Evolutionary conservation across 148 eudicot species (phyloP).

Genomic region (Vaccinium darrowii): DNA sequence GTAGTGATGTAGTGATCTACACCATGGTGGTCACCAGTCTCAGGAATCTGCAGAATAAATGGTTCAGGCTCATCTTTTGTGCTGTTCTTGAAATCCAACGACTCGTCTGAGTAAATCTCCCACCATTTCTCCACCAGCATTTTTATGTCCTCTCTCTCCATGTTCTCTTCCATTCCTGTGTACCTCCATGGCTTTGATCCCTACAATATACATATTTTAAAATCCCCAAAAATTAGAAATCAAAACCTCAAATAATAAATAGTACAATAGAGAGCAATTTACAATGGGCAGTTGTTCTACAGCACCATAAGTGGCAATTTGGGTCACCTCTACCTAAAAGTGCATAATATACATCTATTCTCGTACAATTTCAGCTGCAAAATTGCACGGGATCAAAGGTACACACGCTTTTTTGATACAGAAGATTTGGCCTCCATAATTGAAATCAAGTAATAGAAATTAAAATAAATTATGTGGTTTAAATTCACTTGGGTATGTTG

Average conservation of each 20-base stretch:
- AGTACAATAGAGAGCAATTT: not conserved
- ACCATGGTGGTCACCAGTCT: not conserved
- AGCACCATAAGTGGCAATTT: too few relatives aligned
- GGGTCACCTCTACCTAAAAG: too few relatives aligned
- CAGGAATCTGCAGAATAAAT: not conserved
- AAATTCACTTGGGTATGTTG: not conserved
- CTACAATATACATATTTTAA: not conserved
- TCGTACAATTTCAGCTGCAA: too few relatives aligned
- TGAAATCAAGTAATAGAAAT: not conserved
- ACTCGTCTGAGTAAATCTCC: constrained; percentile 13
- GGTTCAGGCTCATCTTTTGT: not conserved
- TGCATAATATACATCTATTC: too few relatives aligned
- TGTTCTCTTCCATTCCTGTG: constrained; percentile 20
- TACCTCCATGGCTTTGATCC: constrained; percentile 22
- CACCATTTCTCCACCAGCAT: constrained; percentile 19
- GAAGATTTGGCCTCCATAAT: too few relatives aligned
- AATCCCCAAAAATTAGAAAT: not conserved
- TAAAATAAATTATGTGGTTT: not conserved
- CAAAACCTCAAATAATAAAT: not conserved
- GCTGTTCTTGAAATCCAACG: constrained; percentile 10
- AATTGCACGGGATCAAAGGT: too few relatives aligned
- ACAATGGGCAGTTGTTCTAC: not conserved
- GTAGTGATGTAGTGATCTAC: constrained; percentile 9
- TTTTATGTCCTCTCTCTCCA: constrained; percentile 20
- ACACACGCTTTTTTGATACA: too few relatives aligned